These are phyloP conservation scores for Sinapis alba DNA, from an alignment of 441 rosid species.

Conservation along the genomic window DNA sequence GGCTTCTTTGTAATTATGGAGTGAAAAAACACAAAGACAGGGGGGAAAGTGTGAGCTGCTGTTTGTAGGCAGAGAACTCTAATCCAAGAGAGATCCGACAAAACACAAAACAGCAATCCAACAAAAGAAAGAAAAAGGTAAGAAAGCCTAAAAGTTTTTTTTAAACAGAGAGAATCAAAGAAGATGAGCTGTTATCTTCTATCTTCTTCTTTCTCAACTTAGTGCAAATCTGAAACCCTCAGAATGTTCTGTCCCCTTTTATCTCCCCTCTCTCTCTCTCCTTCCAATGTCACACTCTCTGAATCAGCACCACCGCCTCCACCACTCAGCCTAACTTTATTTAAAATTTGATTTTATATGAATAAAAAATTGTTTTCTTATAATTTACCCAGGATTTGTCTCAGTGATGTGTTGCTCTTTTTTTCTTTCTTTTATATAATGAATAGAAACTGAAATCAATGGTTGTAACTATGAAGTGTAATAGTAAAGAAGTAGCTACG, in stretches of 20 bases:
- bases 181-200: slow-evolving; percentile 54
- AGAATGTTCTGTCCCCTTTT: slow-evolving; percentile 50
- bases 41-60: slow-evolving; percentile 17
- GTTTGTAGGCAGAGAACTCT: slow-evolving; percentile 26
- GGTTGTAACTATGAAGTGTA: neutral
- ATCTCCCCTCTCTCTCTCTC: neutral
- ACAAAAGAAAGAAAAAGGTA: slow-evolving; percentile 11
- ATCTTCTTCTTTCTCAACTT: slow-evolving; percentile 47
- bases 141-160: neutral
- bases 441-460: slow-evolving; percentile 1
- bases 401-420: slow-evolving; percentile 12
- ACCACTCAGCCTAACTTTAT: slow-evolving; percentile 36
- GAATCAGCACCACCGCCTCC: slow-evolving; percentile 88
- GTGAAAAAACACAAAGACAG: slow-evolving; percentile 4
- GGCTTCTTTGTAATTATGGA: neutral
- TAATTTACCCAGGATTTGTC: slow-evolving; percentile 16
- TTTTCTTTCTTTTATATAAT: neutral
- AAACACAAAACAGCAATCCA: slow-evolving; percentile 40
- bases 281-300: slow-evolving; percentile 46
- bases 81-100: slow-evolving; percentile 38
- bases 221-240: slow-evolving; percentile 67
- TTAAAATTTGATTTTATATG: neutral
- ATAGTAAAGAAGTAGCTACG: neutral
- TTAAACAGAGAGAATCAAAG: slow-evolving; percentile 37
- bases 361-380: slow-evolving; percentile 5